Evolutionary conservation across 140 eudicot genomes (phyloP).

Genomic region (Anethum foeniculum): DNA sequence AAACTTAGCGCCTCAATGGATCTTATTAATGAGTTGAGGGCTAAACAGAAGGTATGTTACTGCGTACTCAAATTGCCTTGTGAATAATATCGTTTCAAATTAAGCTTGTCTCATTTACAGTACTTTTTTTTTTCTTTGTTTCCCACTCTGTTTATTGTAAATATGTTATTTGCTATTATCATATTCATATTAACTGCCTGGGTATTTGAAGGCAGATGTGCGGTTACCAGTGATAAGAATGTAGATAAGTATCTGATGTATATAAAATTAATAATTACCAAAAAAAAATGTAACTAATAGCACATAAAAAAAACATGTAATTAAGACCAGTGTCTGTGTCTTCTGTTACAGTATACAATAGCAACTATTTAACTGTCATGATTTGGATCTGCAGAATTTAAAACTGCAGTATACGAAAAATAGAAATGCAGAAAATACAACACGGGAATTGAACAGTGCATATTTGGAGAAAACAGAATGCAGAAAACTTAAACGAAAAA

Average conservation of each 20-base stretch:
- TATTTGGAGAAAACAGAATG: neutral
- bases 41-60: slow-evolving; percentile 52
- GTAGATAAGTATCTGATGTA: neutral
- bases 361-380: neutral
- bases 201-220: neutral
- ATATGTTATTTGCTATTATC: neutral
- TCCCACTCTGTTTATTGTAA: neutral
- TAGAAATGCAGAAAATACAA: too few species aligned
- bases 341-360: neutral
- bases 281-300: neutral
- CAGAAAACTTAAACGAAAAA: too few species aligned
- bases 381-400: neutral
- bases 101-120: neutral
- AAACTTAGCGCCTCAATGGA: slow-evolving; percentile 49
- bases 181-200: neutral
- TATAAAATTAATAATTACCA: too few species aligned
- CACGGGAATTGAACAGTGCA: too few species aligned
- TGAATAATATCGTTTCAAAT: neutral
- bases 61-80: neutral
- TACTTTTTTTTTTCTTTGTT: neutral
- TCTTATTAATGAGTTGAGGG: slow-evolving; percentile 64
- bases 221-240: neutral
- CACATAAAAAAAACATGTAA: too few species aligned
- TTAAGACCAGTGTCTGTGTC: neutral
- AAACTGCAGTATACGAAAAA: neutral